Evolutionary conservation across 1,284 basidiomycete species (phyloP).

Genomic region (Thelephora terrestris): DNA sequence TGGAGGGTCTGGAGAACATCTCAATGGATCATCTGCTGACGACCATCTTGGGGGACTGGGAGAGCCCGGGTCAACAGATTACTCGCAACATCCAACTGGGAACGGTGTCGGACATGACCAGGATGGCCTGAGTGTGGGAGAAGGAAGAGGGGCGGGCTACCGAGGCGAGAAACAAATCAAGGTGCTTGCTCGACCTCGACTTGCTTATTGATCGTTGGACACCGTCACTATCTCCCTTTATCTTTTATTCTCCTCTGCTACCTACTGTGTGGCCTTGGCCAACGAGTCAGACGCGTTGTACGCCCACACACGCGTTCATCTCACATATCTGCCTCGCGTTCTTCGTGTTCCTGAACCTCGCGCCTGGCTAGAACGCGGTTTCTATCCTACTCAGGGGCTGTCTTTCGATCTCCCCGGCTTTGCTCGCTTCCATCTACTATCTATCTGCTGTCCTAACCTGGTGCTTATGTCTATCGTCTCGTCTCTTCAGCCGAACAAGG

Average conservation of each 20-base stretch:
- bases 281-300: constrained; percentile 10
- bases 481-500: constrained; percentile 69
- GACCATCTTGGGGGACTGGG: no score
- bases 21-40: no score
- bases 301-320: constrained; percentile 4
- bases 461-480: constrained; percentile 3
- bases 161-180: constrained; percentile 76
- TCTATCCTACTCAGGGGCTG: constrained; percentile 3
- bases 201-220: no score
- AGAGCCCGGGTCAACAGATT: no score
- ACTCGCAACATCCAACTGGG: background rate
- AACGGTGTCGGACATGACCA: constrained; percentile 6
- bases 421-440: background rate
- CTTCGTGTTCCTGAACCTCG: background rate
- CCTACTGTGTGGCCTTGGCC: constrained; percentile 15
- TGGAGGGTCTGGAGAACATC: no score
- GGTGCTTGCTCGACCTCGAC: constrained; percentile 71
- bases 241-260: constrained; percentile 25
- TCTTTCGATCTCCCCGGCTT: background rate
- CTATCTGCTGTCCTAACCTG: constrained; percentile 1
- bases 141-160: constrained; percentile 24
- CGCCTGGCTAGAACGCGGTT: background rate
- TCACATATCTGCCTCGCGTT: constrained; percentile 1
- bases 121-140: background rate
- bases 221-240: constrained; percentile 20